Evolutionary conservation across 371 early-diverging fungal species (phyloP), one percentile per base, ranked within the genome.

Genomic region (Actinomortierella ambigua): DNA sequence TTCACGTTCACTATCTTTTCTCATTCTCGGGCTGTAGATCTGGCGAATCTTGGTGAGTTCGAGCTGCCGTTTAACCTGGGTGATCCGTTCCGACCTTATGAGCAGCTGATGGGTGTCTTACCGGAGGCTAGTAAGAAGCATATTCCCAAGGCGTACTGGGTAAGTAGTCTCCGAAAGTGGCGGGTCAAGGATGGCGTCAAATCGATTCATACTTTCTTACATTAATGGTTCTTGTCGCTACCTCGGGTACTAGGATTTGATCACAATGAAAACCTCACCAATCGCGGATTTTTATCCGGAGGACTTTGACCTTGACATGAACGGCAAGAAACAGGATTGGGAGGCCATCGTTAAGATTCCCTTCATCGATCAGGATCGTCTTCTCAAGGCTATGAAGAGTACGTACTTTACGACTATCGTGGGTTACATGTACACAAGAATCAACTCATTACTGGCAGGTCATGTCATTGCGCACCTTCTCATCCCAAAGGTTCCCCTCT

Each of bases 251-350:
- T 65, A 85, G 85, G 79, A 85, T 44, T 80, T 99, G 53, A 96
- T 98, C 90, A 86, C 89, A 2, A 89, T 95, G 56, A 79, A 85
- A 17, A 68, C 86, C 13, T 93, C 94, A 14, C 90, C 92, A 1
- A 96, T 98, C 57, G 86, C 87, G 59, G 97, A 99, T 58, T 92
- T 96, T 73, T 99, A 96, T 80, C 99, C 99, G 26, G 77, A 69
- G 17, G 85, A 91, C 42, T 96, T 99, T 76, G 86, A 90, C 1
- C 81, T 93, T 47, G 99, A 99, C 73, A 83, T 96, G 89, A 99
- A 99, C 77, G 99, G 99, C 55, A 99, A 99, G 80, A 94, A 95
- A 76, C 90, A 93, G 77, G 87, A 93, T 3, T 99, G 99, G 99
- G 98, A 99, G 79, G 98, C 95, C 7, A 91, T 98, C 27, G 96